Conservation (phyloP, 1,284 basidiomycete species). For the Apiotrichum akiyoshidainum region DNA sequence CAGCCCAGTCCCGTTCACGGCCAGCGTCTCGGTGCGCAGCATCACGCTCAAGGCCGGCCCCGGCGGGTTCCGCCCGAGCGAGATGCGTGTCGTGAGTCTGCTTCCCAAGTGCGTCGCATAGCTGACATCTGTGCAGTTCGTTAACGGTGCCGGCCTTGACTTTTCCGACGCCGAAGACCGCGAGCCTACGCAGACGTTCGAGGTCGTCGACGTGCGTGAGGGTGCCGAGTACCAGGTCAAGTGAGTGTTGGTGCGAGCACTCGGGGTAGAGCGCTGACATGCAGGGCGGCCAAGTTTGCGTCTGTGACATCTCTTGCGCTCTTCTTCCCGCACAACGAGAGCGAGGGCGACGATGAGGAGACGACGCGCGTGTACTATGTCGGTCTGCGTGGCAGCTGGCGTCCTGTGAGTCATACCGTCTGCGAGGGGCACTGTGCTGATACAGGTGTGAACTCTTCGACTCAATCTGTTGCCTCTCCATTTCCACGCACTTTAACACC, state of each 20-base stretch:
- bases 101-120: not conserved
- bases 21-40: constrained; percentile 46
- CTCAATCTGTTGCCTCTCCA: not conserved
- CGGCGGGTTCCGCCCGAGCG: constrained; percentile 36
- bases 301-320: constrained; percentile 42
- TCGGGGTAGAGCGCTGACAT: not conserved
- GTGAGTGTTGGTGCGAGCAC: constrained; percentile 23
- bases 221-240: constrained; percentile 50
- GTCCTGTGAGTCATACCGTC: constrained; percentile 34
- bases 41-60: constrained; percentile 49
- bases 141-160: constrained; percentile 45
- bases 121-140: constrained; percentile 28
- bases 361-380: constrained; percentile 47
- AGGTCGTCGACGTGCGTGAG: constrained; percentile 36
- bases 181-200: constrained; percentile 39
- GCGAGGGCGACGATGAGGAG: constrained; percentile 47
- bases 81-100: constrained; percentile 40
- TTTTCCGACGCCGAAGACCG: constrained; percentile 44
- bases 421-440: not conserved
- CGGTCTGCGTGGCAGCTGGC: constrained; percentile 45
- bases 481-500: not conserved
- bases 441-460: not conserved
- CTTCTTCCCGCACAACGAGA: constrained; percentile 46
- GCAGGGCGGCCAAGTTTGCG: constrained; percentile 49
- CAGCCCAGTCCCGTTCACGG: constrained; percentile 46